Conservation (phyloP, 2,329 filamentous ascomycete species). For the Geosmithia flava region DNA sequence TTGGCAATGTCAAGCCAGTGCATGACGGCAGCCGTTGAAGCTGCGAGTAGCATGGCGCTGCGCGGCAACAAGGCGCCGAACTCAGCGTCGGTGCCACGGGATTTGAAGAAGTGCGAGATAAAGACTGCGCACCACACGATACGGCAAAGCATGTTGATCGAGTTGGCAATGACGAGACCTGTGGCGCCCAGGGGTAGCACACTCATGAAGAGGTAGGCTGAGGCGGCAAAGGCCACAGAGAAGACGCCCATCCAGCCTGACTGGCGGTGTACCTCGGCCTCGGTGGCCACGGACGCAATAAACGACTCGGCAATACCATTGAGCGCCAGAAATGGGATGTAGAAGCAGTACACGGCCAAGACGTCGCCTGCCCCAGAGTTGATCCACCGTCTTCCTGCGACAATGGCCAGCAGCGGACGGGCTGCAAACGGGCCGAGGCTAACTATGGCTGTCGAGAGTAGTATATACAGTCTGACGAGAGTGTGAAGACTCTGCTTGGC, state of each 20-base stretch:
- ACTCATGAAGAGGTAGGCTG: constrained; percentile 65
- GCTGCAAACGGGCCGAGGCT: constrained; percentile 65
- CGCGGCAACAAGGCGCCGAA: constrained; percentile 14
- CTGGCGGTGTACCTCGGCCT: constrained; percentile 63
- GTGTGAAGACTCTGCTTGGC: constrained; percentile 42
- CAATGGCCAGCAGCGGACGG: constrained; percentile 56
- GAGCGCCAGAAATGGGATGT: constrained; percentile 81
- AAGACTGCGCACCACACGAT: constrained; percentile 73
- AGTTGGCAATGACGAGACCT: constrained; percentile 78
- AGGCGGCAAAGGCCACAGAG: constrained; percentile 60
- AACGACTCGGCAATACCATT: constrained; percentile 92
- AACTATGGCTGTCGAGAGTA: constrained; percentile 58
- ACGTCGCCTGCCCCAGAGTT: constrained; percentile 60
- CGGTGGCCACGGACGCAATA: constrained; percentile 72
- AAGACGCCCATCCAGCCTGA: constrained; percentile 77
- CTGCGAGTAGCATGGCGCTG: constrained; percentile 11
- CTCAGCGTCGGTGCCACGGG: constrained; percentile 21
- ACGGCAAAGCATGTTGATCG: constrained; percentile 77
- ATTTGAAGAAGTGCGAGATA: constrained; percentile 50
- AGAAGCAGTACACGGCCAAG: constrained; percentile 75
- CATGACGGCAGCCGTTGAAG: constrained; percentile 14
- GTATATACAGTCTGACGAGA: constrained; percentile 60
- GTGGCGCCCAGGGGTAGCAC: constrained; percentile 58
- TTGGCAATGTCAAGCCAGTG: constrained; percentile 12
- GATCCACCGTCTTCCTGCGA: constrained; percentile 70